phyloP scores from a whole-genome alignment of 768 basidiomycete species.

The Goffeauzyma gilvescens region DNA sequence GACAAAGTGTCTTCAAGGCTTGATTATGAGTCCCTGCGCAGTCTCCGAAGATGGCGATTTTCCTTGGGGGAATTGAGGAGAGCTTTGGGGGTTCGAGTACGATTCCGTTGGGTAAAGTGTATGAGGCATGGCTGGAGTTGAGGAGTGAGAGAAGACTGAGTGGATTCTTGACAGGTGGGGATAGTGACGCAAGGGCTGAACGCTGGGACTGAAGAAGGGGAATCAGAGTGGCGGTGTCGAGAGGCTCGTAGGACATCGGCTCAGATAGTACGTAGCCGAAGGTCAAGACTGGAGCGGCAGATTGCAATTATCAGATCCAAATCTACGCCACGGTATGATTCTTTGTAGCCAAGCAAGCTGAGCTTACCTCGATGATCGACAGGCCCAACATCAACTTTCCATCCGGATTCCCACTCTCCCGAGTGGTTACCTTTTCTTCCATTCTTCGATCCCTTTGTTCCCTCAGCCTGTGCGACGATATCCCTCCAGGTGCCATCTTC shows the following conservation, averaged over 20 bases:
- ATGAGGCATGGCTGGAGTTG: slow-evolving; percentile 21
- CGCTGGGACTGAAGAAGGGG: slow-evolving; percentile 23
- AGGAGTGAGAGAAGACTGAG: slow-evolving; percentile 22
- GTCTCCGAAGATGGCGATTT: slow-evolving; percentile 29
- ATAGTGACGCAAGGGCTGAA: slow-evolving; percentile 13
- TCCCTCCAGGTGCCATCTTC: slow-evolving; percentile 23
- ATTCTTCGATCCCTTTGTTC: slow-evolving; percentile 2
- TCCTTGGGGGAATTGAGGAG: slow-evolving; percentile 13
- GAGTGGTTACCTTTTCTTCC: slow-evolving; percentile 16
- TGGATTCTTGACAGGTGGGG: slow-evolving; percentile 24
- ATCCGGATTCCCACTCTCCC: neutral
- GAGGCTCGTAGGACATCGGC: slow-evolving; percentile 18
- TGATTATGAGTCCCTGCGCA: slow-evolving; percentile 24
- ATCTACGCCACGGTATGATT: neutral
- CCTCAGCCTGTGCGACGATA: slow-evolving; percentile 13
- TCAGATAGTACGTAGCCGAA: slow-evolving; percentile 28
- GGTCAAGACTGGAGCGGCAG: slow-evolving; percentile 18
- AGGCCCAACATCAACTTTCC: slow-evolving; percentile 28
- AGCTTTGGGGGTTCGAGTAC: slow-evolving; percentile 20
- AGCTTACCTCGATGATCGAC: slow-evolving; percentile 28
- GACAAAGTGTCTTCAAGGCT: slow-evolving; percentile 17
- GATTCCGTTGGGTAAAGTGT: slow-evolving; percentile 22
- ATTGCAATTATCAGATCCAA: neutral
- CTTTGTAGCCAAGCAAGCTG: neutral
- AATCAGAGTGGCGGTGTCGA: slow-evolving; percentile 20